Evolutionary conservation across 23 red algal genomes (phyloP).

Genomic region (Gracilariopsis chorda): DNA sequence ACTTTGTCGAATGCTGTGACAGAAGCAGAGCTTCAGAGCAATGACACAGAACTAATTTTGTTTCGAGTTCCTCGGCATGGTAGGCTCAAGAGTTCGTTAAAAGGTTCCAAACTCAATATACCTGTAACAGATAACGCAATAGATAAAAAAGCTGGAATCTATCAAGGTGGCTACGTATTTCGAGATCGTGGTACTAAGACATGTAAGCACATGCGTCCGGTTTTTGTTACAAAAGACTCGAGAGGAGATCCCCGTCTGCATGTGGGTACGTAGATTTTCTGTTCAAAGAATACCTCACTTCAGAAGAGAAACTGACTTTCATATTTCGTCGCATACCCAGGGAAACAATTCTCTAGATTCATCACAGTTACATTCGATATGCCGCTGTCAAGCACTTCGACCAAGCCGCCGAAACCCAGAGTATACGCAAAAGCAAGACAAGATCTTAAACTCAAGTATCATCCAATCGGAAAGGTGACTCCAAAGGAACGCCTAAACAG

Average conservation of each 20-base stretch:
- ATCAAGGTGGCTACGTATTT: constrained; percentile 29
- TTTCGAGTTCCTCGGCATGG: constrained; percentile 27
- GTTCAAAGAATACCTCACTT: not conserved
- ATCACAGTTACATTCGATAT: constrained; percentile 41
- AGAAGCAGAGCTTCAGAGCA: not conserved
- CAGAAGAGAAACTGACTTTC: not conserved
- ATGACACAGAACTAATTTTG: constrained; percentile 36
- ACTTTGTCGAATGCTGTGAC: not conserved
- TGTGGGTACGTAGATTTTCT: constrained; percentile 33
- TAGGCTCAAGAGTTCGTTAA: not conserved
- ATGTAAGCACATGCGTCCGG: constrained; percentile 5
- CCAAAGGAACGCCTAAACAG: not conserved
- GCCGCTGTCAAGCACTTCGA: not conserved
- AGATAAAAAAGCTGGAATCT: constrained; percentile 7
- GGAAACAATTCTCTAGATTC: constrained; percentile 32
- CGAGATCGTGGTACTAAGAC: constrained; percentile 4
- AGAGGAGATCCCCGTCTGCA: not conserved
- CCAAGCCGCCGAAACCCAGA: not conserved
- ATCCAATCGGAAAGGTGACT: not conserved
- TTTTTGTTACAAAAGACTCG: constrained; percentile 4
- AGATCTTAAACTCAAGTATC: constrained; percentile 14
- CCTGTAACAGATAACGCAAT: not conserved
- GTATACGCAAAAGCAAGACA: not conserved
- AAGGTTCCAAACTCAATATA: constrained; percentile 14
- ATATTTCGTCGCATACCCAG: not conserved